Evolutionary conservation across 768 basidiomycete genomes (phyloP).

Genomic region (Trametes sanguinea): DNA sequence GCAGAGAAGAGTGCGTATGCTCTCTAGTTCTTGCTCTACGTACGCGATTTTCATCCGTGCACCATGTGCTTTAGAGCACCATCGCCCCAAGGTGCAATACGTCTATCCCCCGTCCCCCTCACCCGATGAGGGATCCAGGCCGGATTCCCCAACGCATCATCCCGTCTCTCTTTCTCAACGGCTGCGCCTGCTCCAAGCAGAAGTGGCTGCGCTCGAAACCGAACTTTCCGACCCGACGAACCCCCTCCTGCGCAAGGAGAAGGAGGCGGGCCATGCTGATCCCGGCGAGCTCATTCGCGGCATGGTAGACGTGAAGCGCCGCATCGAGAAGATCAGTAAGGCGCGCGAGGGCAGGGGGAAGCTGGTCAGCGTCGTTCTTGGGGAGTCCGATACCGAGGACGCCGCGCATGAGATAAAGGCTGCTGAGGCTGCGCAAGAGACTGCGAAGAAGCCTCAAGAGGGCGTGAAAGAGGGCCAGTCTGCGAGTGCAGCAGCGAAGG

Average conservation of each 20-base stretch:
- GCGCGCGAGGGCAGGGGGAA: slow-evolving; percentile 65
- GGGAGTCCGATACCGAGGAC: slow-evolving; percentile 30
- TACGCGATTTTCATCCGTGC: not conserved
- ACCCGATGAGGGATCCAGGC: slow-evolving; percentile 44
- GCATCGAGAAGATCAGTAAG: slow-evolving; percentile 67
- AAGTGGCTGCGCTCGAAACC: slow-evolving; percentile 76
- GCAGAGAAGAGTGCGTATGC: slow-evolving; percentile 54
- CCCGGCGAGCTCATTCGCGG: slow-evolving; percentile 77
- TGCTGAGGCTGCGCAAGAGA: not conserved
- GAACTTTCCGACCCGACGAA: slow-evolving; percentile 84
- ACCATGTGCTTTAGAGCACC: slow-evolving; percentile 41
- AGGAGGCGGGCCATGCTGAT: slow-evolving; percentile 62
- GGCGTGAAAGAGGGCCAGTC: slow-evolving; percentile 16
- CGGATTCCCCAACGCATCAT: slow-evolving; percentile 46
- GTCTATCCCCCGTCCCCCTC: slow-evolving; percentile 69
- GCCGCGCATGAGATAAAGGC: slow-evolving; percentile 1
- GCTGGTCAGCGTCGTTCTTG: slow-evolving; percentile 59
- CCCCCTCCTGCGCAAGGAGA: slow-evolving; percentile 60
- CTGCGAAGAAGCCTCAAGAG: slow-evolving; percentile 26
- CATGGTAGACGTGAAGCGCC: slow-evolving; percentile 69
- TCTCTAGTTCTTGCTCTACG: not conserved
- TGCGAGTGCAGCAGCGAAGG: not conserved
- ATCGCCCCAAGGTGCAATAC: slow-evolving; percentile 56
- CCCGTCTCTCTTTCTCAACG: slow-evolving; percentile 35
- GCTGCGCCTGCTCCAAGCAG: slow-evolving; percentile 68